Base-by-base conservation (phyloP, 2,329 filamentous ascomycete species). In the Juglanconis juglandina region DNA sequence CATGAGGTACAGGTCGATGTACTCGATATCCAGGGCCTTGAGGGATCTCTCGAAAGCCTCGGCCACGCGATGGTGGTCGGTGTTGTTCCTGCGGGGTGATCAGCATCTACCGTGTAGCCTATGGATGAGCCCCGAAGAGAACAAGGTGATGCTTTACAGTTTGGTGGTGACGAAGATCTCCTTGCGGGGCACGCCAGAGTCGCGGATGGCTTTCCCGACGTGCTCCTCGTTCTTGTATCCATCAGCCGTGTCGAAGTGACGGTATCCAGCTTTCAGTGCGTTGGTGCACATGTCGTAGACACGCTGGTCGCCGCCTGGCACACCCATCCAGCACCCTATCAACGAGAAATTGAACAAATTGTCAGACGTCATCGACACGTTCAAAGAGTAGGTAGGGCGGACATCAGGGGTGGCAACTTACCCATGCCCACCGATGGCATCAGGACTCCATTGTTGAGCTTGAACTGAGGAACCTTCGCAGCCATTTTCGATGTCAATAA, bases 1-100 rank as follows among this genome's bases (percentile, higher is more conserved):
- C 47, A 64, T 59, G 81, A 82, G 66, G 83, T 82, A 0, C 82
- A 86, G 68, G 84, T 85, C 58, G 82, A 86, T 66, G 73, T 81
- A 61, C 76, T 81, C 39, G 82, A 81, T 6, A 77, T 86, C 58
- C 82, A 86, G 70, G 80, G 64, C 61, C 2, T 65, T 54, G 1
- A 75, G 70, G 0, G 71, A 72, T 10, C 57, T 61, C n/a, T 68
- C 54, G 10, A 74, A 65, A 2, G 68, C 70, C 11, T 64, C 64
- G 13, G 60, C 66, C 1, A 70, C 69, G 17, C 67, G 63, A 41
- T 73, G 69, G 56, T 73, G 71, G 63, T 65, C 68, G 30, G 39
- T 39, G 47, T 35, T 69, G 34, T 53, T 68, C 30, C 51, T 53
- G 39, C 37, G 37, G 11, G 24, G 13, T 24, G 35, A 3, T 41